Percentiles rank a stretch among this genome's conserved stretches.
Evolutionary conservation across 768 basidiomycete species (phyloP).

Genomic region (Mycena filopes): DNA sequence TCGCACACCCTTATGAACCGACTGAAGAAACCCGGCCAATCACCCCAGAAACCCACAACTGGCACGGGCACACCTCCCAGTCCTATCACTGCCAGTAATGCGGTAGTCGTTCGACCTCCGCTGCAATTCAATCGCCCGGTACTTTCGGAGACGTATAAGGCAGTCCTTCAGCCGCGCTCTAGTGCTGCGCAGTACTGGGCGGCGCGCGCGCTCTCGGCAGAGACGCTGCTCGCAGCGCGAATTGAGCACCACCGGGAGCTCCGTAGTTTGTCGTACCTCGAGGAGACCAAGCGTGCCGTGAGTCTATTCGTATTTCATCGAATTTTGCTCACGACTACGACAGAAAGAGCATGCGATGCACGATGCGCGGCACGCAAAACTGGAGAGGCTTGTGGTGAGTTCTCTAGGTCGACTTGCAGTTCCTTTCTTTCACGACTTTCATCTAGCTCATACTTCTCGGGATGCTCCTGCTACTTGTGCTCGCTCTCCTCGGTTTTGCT

Average conservation of each 20-base stretch:
- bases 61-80: background rate
- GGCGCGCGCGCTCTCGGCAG: constrained; percentile 70
- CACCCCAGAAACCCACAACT: constrained; percentile 14
- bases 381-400: constrained; percentile 66
- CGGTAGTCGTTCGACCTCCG: constrained; percentile 19
- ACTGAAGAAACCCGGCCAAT: constrained; percentile 23
- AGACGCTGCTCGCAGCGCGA: constrained; percentile 64
- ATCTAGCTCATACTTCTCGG: constrained; percentile 46
- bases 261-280: constrained; percentile 48
- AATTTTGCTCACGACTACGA: background rate
- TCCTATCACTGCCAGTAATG: background rate
- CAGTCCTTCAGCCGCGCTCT: constrained; percentile 21
- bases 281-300: constrained; percentile 61
- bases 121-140: constrained; percentile 16
- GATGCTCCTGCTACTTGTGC: constrained; percentile 48
- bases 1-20: constrained; percentile 25
- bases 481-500: constrained; percentile 48
- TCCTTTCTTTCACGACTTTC: background rate
- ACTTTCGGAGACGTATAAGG: constrained; percentile 19
- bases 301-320: constrained; percentile 32
- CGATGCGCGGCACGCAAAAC: constrained; percentile 57
- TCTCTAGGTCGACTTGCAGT: background rate
- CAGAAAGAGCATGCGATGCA: constrained; percentile 61
- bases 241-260: constrained; percentile 62
- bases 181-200: constrained; percentile 73